A percentile compares a stretch with the other conserved stretches of the same genome.
These are phyloP conservation scores for Bullera alba DNA, from an alignment of 768 basidiomycete genomes.

Conservation along the genomic window DNA sequence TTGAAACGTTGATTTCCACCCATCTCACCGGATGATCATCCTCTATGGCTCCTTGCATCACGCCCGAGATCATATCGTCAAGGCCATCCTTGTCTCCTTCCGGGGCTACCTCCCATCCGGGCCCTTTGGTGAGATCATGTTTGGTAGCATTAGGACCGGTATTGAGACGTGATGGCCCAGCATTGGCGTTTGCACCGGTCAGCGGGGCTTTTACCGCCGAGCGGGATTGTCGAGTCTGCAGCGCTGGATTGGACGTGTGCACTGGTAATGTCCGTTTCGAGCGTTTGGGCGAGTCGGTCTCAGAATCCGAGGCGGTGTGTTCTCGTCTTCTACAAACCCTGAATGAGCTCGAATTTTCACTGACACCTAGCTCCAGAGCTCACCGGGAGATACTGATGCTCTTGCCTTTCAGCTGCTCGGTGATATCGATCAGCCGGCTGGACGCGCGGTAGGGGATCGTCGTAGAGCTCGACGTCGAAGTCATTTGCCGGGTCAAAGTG, in stretches of 20 bases:
- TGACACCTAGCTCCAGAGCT: constrained; percentile 3
- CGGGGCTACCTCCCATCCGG: constrained; percentile 20
- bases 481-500: constrained; percentile 5
- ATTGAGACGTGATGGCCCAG: constrained; percentile 3
- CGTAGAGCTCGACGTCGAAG: not conserved
- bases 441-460: constrained; percentile 6
- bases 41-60: constrained; percentile 13
- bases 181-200: no score
- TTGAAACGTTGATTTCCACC: constrained; percentile 2
- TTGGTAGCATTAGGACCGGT: not conserved
- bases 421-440: constrained; percentile 24
- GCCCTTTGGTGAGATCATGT: constrained; percentile 19
- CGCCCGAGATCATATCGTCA: constrained; percentile 38
- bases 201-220: no score
- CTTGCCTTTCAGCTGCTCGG: constrained; percentile 13
- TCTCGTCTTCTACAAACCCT: constrained; percentile 17
- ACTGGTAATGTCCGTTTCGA: not conserved
- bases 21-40: not conserved
- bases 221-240: not conserved
- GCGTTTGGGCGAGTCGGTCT: constrained; percentile 27
- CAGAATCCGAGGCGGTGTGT: constrained; percentile 33
- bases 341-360: not conserved
- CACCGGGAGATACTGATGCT: constrained; percentile 26
- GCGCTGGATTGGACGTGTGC: not conserved
- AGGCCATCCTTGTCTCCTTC: constrained; percentile 24